Evolutionary conservation across 768 basidiomycete species (phyloP).

Genomic region (Lactarius evosmus): DNA sequence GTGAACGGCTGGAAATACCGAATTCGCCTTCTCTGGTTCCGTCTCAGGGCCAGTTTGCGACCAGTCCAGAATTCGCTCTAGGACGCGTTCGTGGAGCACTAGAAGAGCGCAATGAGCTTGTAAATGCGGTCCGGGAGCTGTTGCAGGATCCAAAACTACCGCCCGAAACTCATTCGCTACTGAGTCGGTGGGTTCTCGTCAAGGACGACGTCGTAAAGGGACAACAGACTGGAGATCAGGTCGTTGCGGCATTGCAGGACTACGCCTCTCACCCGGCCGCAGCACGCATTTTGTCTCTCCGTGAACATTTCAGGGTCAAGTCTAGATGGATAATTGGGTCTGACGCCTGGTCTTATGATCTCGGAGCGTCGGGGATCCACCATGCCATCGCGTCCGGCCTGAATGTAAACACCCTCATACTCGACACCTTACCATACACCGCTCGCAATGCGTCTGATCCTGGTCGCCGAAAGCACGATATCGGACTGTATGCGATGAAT

Average conservation of each 20-base stretch:
- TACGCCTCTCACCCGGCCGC: conserved; percentile 43
- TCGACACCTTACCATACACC: conserved; percentile 90
- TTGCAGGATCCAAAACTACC: conserved; percentile 51
- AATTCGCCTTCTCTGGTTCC: conserved; percentile 77
- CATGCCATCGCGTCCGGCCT: conserved; percentile 89
- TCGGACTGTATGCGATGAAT: conserved; percentile 98
- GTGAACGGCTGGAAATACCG: conserved; percentile 72
- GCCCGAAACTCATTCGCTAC: conserved; percentile 60
- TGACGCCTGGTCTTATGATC: conserved; percentile 96
- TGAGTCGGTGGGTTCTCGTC: conserved; percentile 75
- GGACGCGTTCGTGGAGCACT: conserved; percentile 85
- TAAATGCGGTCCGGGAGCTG: conserved; percentile 60
- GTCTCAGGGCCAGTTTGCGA: conserved; percentile 69
- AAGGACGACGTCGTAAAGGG: conserved; percentile 71
- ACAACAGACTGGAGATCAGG: conserved; percentile 52
- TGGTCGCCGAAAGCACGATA: conserved; percentile 87
- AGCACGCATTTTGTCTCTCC: conserved; percentile 55
- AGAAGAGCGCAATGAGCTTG: conserved; percentile 68
- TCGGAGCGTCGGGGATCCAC: conserved; percentile 92
- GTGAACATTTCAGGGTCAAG: conserved; percentile 57
- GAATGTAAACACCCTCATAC: conserved; percentile 91
- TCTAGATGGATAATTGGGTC: conserved; percentile 98
- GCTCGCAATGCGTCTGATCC: conserved; percentile 65
- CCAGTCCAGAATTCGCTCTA: conserved; percentile 92
- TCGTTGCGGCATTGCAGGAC: conserved; percentile 50